Percentiles rank a stretch among this genome's conserved stretches.
These are phyloP conservation scores for Ceratobasidium sp. DNA, from an alignment of 1,284 basidiomycete species.

Conservation along the genomic window DNA sequence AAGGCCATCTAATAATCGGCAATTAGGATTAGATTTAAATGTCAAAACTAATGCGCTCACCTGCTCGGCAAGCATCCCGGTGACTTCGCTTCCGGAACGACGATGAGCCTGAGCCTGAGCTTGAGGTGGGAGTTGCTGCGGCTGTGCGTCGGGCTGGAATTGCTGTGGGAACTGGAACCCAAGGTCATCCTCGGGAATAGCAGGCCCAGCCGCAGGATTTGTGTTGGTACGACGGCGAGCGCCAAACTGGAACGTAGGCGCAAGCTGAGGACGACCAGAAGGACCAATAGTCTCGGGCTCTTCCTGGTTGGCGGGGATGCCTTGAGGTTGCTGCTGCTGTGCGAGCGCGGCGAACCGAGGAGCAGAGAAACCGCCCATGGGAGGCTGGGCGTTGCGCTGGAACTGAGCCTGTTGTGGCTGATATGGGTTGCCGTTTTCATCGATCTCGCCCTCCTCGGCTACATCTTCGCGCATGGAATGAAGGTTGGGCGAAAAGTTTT, in stretches of 20 bases:
- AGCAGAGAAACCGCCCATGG: constrained; percentile 75
- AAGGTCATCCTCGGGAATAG: constrained; percentile 81
- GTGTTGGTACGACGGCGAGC: constrained; percentile 69
- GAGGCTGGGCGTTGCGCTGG: constrained; percentile 73
- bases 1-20: constrained; percentile 76
- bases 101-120: constrained; percentile 60
- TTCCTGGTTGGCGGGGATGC: constrained; percentile 52
- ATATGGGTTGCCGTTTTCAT: constrained; percentile 63
- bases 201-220: constrained; percentile 62
- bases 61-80: constrained; percentile 91
- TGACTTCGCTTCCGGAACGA: constrained; percentile 71
- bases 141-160: constrained; percentile 50
- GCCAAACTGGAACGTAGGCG: constrained; percentile 90
- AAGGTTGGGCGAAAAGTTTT: constrained; percentile 79
- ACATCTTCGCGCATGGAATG: constrained; percentile 84
- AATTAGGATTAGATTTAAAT: constrained; percentile 15
- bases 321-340: constrained; percentile 48
- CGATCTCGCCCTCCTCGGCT: constrained; percentile 84
- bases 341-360: constrained; percentile 89
- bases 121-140: constrained; percentile 50
- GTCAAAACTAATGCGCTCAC: constrained; percentile 60
- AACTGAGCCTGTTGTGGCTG: constrained; percentile 61
- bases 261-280: constrained; percentile 87
- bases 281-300: constrained; percentile 73
- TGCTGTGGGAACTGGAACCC: constrained; percentile 86